Base-by-base conservation (phyloP, 164 flowering plant species). In the Magnolia changhungtana region DNA sequence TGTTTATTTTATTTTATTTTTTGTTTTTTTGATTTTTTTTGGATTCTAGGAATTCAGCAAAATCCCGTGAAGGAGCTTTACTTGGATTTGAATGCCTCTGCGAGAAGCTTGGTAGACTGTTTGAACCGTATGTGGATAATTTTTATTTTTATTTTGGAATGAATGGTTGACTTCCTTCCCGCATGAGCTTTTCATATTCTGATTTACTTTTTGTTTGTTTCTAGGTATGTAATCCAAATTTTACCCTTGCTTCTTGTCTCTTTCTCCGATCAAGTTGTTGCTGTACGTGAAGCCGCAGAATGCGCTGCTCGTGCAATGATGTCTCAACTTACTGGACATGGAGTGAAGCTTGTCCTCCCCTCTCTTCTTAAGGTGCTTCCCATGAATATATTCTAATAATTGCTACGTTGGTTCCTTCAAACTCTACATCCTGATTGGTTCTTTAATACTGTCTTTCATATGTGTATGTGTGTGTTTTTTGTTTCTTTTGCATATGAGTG, bases 251-350 rank as follows among this genome's bases (percentile, higher is more conserved):
- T 96, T 77, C 82, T 96, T 84, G 91, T 89, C 70, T 93, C 98
- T 16, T 96, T 96, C 85, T 96, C 99, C 68, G 99, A 96, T 85
- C 99, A 85, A 94, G 98, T 96, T 73, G 79, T 87, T 78, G 99
- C 99, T 64, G 98, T 96, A 69, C 96, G 99, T 76, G 99, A 96
- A 76, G 98, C 97, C 77, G 98, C 99, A 63, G 99, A 96, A 83
- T 86, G 98, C 86, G 99, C 99, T 78, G 98, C 99, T 74, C 97
- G 99, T 78, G 95, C 99, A 76, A 94, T 96, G 99, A 96, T 96
- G 99, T 91, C 99, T 72, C 94, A 94, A 74, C 97, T 96, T 64
- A 91, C 83, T 86, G 98, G 90, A 75, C 90, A 92, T 24, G 99
- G 99, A n/a, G 99, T 96, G 78, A 96, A 96, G 86, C 97, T 96